Percentiles rank a stretch among this genome's conserved stretches.
phyloP scores from a whole-genome alignment of 2,329 filamentous ascomycete genomes.

The Fusarium lyarnte region DNA sequence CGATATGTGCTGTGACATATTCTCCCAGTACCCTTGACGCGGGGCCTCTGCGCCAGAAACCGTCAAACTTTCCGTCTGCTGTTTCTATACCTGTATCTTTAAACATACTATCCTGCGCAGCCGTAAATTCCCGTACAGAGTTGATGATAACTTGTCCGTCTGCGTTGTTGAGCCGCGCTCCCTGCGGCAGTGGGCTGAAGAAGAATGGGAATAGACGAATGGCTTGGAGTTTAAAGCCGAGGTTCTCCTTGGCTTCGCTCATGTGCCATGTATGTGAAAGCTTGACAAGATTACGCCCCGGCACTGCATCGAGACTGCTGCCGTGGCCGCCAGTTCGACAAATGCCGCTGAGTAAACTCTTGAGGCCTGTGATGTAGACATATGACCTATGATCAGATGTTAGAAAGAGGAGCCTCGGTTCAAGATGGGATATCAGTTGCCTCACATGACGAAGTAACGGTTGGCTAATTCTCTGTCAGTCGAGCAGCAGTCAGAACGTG shows the following conservation, averaged over 20 bases:
- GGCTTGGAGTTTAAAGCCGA: neutral
- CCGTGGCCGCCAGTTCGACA: neutral
- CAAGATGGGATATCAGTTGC: fast-evolving
- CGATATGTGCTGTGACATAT: neutral
- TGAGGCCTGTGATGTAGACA: neutral
- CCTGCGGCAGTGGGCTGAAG: neutral
- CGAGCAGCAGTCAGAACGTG: neutral
- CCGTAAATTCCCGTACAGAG: neutral
- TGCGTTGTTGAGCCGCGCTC: neutral
- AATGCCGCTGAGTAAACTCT: conserved; percentile 7
- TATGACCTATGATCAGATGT: neutral
- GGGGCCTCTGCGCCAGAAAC: neutral
- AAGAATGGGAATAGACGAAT: conserved; percentile 10
- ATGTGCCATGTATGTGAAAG: conserved; percentile 13
- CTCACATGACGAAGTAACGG: conserved; percentile 10
- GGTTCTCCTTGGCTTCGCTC: neutral
- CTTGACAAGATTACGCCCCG: neutral
- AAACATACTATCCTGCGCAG: neutral
- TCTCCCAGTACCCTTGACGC: neutral
- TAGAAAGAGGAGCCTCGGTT: fast-evolving
- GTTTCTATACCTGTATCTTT: neutral
- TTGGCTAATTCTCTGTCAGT: neutral
- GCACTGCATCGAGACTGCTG: neutral
- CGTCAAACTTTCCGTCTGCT: neutral
- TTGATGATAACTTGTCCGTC: neutral